Conservation (phyloP, 176 grass and related monocot genomes). For the Aegilops umbellulata region DNA sequence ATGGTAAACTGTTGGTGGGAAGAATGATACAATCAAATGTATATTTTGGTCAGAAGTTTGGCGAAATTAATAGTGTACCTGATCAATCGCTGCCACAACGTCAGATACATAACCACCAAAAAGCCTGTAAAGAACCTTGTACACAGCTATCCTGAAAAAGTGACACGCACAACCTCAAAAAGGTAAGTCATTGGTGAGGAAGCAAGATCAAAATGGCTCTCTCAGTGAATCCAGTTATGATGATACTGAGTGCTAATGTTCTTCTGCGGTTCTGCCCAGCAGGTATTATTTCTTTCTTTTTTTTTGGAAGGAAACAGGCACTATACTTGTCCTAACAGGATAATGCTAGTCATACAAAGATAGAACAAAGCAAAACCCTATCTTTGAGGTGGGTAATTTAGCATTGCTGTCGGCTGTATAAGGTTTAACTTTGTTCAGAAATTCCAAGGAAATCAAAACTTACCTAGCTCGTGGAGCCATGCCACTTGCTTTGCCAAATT, state of each 20-base stretch:
- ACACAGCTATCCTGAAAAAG: constrained; percentile 77
- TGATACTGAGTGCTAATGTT: background rate
- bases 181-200: background rate
- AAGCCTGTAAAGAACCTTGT: constrained; percentile 97
- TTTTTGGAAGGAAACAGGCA: background rate
- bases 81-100: constrained; percentile 97
- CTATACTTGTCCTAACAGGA: background rate
- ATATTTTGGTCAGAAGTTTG: background rate
- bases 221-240: background rate
- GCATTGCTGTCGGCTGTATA: background rate
- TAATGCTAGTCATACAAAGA: background rate
- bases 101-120: constrained; percentile 98
- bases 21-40: background rate
- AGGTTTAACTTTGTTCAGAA: background rate
- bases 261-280: background rate
- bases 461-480: constrained; percentile 99
- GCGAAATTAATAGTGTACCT: constrained; percentile 44
- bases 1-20: background rate
- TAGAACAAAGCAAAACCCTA: background rate
- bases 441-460: background rate
- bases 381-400: constrained; percentile 9
- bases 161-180: constrained; percentile 17
- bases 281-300: background rate
- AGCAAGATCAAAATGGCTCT: constrained; percentile 7
- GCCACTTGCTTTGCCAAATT: constrained; percentile 98